Base-by-base conservation (phyloP, 371 early-diverging fungal species). In the Umbelopsis sp. region DNA sequence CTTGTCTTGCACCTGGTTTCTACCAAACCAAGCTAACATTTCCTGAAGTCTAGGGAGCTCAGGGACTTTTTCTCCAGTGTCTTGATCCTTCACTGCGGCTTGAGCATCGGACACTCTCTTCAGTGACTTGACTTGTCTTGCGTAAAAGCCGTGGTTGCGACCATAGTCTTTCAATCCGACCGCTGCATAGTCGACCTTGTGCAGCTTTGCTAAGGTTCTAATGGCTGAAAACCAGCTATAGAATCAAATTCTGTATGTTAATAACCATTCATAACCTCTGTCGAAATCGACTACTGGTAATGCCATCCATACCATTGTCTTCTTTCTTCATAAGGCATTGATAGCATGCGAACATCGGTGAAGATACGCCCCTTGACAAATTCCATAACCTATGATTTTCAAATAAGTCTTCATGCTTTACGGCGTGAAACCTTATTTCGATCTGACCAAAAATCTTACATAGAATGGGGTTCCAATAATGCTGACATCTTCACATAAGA, bases 381-480 rank as follows among this genome's bases (percentile, higher is more conserved):
- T 77, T 97, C 93, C 97, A 97, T 97, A 41, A 93, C 81, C 87
- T 87, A 29, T 69, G 16, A 10, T 44, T 41, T 7, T 41, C 41
- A 41, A 41, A 20, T 45, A 57, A 12, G 9, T 25, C 53, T 25
- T 50, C 22, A 18, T 44, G 14, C 20, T 32, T 44, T 44, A 35
- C 22, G 0, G 32, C 20, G 20, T 41, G 24, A 37, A 64, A 64
- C 22, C 18, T 14, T 20, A 32, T 14, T 20, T 9, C n/a, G 11
- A 18, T 63, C 65, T 8, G 14, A 41, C 22, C 9, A 65, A 46
- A 5, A 22, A 16, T 65, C 79, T 71, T 80, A 91, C 91, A 79
- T 96, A 97, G 74, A 97, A 97, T 5, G 95, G 94, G 1, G 97
- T 96, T 4, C 95, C 97, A 45, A 96, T 76, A 18, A 96, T 87